Conservation (phyloP, 2,329 filamentous ascomycete genomes). For the Calonectria honghensis region DNA sequence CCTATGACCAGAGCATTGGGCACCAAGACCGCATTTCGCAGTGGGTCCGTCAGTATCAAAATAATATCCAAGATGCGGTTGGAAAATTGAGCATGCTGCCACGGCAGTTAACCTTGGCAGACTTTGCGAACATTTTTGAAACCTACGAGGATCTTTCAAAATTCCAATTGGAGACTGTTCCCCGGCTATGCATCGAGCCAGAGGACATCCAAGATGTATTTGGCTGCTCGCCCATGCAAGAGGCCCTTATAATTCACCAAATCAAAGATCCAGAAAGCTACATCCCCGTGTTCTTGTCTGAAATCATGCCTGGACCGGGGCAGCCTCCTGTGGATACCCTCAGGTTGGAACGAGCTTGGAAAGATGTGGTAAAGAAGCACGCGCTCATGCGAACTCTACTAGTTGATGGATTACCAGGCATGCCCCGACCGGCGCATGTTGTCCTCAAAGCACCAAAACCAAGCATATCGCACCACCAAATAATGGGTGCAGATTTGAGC, state of each 20-base stretch:
- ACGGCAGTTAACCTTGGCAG: slow-evolving; percentile 7
- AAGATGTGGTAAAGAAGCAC: slow-evolving; percentile 31
- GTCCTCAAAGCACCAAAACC: slow-evolving; percentile 24
- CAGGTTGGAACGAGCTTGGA: slow-evolving; percentile 36
- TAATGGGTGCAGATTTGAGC: neutral
- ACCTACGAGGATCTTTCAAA: neutral
- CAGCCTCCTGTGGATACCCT: slow-evolving; percentile 2
- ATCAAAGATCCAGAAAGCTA: slow-evolving; percentile 34
- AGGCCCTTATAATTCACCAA: slow-evolving; percentile 40
- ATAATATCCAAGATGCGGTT: neutral
- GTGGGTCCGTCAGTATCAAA: neutral
- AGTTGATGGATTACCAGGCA: slow-evolving; percentile 32
- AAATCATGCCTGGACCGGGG: neutral
- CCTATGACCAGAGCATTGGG: neutral
- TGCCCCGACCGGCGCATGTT: slow-evolving; percentile 34
- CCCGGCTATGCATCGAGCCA: neutral
- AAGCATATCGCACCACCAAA: neutral
- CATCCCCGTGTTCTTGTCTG: neutral
- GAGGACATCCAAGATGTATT: slow-evolving; percentile 30
- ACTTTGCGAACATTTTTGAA: slow-evolving; percentile 4
- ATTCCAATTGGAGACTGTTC: neutral
- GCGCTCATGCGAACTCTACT: slow-evolving; percentile 38
- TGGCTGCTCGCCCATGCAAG: slow-evolving; percentile 36
- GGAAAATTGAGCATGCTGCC: neutral
- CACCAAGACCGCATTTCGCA: neutral